Base-by-base conservation (phyloP, 2,329 filamentous ascomycete genomes). In the Hymenoscyphus occultus region DNA sequence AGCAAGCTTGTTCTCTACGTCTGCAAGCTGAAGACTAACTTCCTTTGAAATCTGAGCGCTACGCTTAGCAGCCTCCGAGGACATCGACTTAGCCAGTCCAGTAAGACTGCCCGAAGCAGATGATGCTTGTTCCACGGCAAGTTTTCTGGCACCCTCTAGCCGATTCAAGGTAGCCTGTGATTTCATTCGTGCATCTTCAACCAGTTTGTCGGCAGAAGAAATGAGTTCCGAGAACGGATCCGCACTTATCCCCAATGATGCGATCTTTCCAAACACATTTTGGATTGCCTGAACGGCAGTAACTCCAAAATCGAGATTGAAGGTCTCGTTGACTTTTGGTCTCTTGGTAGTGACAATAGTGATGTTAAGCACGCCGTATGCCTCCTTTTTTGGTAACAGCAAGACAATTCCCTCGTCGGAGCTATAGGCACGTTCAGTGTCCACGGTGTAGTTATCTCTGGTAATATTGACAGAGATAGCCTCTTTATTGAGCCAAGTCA, bases 241-340 rank as follows among this genome's bases (percentile, higher is more conserved):
- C 19, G 48, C 22, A 54, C 19, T 54, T 54, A 22, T 22, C 22
- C 22, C 48, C 22, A 28, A 61, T 13, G 70, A 67, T 10, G 67
- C 68, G 13, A 74, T 62, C 51, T 69, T 72, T 35, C 69, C 66
- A 42, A 74, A 35, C 13, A 74, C 60, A 58, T 63, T 66, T 60
- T 74, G 72, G 64, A 70, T 68, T 56, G 64, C 61, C 51, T 72
- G 72, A 56, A 66, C 67, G 54, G 70, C 39, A 51, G 66, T 68
- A 1, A 68, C 70, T 35, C 85, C 84, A 74, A 89, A 86, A 73
- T 87, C 82, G 39, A 89, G 76, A 48, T 82, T 80, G 73, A 88
- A 85, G 0, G 82, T 83, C 76, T 88, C 85, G 71, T 84, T 84
- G 68, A 88, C 80, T 74, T 81, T 84, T 31, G 87, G 87, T 67